Percentiles rank a stretch among this genome's conserved stretches.
These are phyloP conservation scores for Gorgonomyces haynaldii DNA, from an alignment of 192 early-diverging fungal species.

Conservation along the genomic window DNA sequence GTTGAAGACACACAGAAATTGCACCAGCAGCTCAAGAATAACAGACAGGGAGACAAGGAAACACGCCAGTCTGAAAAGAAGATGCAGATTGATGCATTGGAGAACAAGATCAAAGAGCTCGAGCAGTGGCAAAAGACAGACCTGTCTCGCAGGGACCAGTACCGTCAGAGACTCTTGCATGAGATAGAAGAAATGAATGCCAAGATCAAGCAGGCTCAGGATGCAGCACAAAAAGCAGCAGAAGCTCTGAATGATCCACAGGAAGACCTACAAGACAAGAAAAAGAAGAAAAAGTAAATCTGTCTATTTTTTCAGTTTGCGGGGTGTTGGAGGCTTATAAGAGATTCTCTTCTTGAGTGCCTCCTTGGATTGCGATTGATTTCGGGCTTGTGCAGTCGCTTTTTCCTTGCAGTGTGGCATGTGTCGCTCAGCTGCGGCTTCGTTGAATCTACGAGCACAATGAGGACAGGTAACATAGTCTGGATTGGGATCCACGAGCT, in stretches of 20 bases:
- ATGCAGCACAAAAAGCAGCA: slow-evolving; percentile 22
- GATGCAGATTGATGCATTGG: slow-evolving; percentile 14
- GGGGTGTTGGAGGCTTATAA: slow-evolving; percentile 21
- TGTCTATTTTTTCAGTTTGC: slow-evolving; percentile 4
- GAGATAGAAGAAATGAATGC: slow-evolving; percentile 28
- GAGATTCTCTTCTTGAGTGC: slow-evolving; percentile 19
- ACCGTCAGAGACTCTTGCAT: slow-evolving; percentile 21
- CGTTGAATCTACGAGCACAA: slow-evolving; percentile 39
- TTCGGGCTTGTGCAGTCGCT: too few relatives aligned
- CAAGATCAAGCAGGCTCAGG: slow-evolving; percentile 19
- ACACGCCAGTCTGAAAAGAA: slow-evolving; percentile 11
- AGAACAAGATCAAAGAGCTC: slow-evolving; percentile 17
- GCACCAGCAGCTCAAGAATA: slow-evolving; percentile 9
- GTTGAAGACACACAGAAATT: too few relatives aligned
- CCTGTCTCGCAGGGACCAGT: slow-evolving; percentile 16
- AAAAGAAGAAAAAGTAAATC: slow-evolving; percentile 26
- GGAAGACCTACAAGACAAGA: slow-evolving; percentile 9
- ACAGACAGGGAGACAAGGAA: slow-evolving; percentile 25
- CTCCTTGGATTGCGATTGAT: too few relatives aligned
- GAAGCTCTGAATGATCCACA: too few relatives aligned
- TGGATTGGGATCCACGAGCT: slow-evolving; percentile 23
- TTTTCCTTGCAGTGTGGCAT: slow-evolving; percentile 36
- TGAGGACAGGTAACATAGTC: slow-evolving; percentile 29
- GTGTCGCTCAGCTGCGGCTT: slow-evolving; percentile 34
- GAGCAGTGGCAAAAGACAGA: slow-evolving; percentile 17